Evolutionary conservation across 331 rosid species (phyloP).

Genomic region (Stylosanthes scabra): DNA sequence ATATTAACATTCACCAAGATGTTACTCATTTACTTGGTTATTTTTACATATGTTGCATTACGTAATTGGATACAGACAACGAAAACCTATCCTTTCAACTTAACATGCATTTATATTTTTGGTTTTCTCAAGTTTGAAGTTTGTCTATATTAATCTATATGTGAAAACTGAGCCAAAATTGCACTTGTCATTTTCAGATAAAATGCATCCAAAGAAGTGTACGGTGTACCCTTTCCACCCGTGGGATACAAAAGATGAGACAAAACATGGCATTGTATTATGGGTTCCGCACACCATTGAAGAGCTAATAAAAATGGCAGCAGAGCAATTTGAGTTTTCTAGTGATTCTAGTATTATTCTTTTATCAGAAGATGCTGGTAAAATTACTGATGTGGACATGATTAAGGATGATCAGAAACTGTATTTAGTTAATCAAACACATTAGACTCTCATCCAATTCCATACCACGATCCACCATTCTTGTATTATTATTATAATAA

Average conservation of each 20-base stretch:
- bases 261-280: constrained; percentile 74
- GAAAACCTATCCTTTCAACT: not conserved
- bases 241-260: constrained; percentile 71
- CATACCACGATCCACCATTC: constrained; percentile 31
- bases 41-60: too few species aligned
- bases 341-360: constrained; percentile 56
- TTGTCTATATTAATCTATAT: not conserved
- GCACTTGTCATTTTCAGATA: constrained; percentile 57
- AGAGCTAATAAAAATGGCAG: constrained; percentile 66
- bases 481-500: constrained; percentile 13
- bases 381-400: constrained; percentile 74
- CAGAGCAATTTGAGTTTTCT: constrained; percentile 56
- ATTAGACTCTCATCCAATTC: constrained; percentile 20
- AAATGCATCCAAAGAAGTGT: constrained; percentile 70
- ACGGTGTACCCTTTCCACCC: constrained; percentile 94
- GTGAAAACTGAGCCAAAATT: constrained; percentile 9
- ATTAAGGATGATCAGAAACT: constrained; percentile 81
- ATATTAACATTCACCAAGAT: too few species aligned
- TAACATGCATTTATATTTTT: constrained; percentile 9
- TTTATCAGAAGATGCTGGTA: constrained; percentile 89
- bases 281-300: constrained; percentile 77
- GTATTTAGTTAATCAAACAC: constrained; percentile 65
- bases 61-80: too few species aligned
- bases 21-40: too few species aligned
- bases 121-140: not conserved